Conservation (phyloP, 176 grass and related monocot genomes). For the Luzula sylvatica region DNA sequence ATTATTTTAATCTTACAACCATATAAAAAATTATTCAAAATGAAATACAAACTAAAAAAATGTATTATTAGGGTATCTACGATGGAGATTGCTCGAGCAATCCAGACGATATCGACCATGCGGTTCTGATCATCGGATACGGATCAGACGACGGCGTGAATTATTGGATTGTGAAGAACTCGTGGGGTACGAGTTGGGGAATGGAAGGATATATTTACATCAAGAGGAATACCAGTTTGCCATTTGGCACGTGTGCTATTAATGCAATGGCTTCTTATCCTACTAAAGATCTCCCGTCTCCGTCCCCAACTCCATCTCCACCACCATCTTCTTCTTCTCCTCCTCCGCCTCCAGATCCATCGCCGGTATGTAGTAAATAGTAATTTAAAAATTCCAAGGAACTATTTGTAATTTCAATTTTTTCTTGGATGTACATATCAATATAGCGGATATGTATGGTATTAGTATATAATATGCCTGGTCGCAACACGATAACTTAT, state of each 20-base stretch:
- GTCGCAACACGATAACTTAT: not conserved
- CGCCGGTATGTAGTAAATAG: slow-evolving; percentile 6
- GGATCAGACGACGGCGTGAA: slow-evolving; percentile 22
- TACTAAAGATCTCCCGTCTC: slow-evolving; percentile 30
- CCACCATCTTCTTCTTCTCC: slow-evolving; percentile 3
- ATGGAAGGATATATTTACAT: slow-evolving; percentile 50
- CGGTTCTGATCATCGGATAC: slow-evolving; percentile 34
- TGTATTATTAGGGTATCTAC: slow-evolving; percentile 33
- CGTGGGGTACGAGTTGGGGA: slow-evolving; percentile 44
- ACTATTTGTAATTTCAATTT: not conserved
- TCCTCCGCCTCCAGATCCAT: not conserved
- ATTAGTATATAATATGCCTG: not conserved
- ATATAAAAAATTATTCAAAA: no score
- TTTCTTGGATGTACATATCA: not conserved
- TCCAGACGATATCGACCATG: slow-evolving; percentile 41
- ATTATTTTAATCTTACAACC: not conserved
- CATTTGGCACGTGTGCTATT: slow-evolving; percentile 33
- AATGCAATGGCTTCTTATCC: slow-evolving; percentile 45
- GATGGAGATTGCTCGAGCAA: slow-evolving; percentile 42
- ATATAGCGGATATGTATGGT: not conserved
- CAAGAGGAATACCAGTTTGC: slow-evolving; percentile 19
- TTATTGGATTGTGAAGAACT: slow-evolving; percentile 52
- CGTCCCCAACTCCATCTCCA: slow-evolving; percentile 28
- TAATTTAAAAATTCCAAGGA: not conserved
- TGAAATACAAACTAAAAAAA: not conserved